A percentile compares a stretch with the other conserved stretches of the same genome.
Conservation (phyloP, 1,284 basidiomycete species). For the Grifola frondosa region DNA sequence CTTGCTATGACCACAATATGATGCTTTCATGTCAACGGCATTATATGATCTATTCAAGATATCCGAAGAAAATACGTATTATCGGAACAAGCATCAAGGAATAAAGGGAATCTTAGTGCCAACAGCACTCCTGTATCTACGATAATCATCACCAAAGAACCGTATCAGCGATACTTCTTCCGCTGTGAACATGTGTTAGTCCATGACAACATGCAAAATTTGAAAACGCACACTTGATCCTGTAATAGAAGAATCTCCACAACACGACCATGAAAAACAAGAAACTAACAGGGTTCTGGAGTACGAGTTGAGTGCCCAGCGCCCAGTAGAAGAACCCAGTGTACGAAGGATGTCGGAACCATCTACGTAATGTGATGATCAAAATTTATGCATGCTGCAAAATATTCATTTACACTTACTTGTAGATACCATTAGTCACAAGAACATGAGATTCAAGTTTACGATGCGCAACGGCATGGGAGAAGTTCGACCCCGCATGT, state of each 20-base stretch:
- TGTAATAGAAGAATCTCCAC: slow-evolving; percentile 83
- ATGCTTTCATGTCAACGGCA: slow-evolving; percentile 15
- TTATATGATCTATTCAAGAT: slow-evolving; percentile 6
- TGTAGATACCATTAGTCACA: slow-evolving; percentile 85
- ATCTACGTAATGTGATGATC: slow-evolving; percentile 46
- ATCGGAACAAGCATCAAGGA: slow-evolving; percentile 35
- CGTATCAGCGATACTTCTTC: slow-evolving; percentile 73
- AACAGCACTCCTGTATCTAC: slow-evolving; percentile 65
- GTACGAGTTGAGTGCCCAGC: slow-evolving; percentile 88
- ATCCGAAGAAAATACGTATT: background rate
- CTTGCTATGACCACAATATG: slow-evolving; percentile 20
- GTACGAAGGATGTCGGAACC: slow-evolving; percentile 94
- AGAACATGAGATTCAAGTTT: slow-evolving; percentile 78
- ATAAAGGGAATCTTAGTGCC: slow-evolving; percentile 77
- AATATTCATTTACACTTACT: slow-evolving; percentile 65
- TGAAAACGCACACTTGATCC: slow-evolving; percentile 69
- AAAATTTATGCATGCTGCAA: background rate
- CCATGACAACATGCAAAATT: background rate
- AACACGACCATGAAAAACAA: slow-evolving; percentile 62
- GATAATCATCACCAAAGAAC: slow-evolving; percentile 85
- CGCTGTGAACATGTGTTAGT: slow-evolving; percentile 40
- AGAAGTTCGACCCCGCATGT: slow-evolving; percentile 91
- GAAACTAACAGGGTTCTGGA: slow-evolving; percentile 85
- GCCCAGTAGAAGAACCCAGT: slow-evolving; percentile 99
- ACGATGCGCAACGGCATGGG: slow-evolving; percentile 77